Base-by-base conservation (phyloP, 2,329 filamentous ascomycete species). In the Neofusicoccum cordaticola region DNA sequence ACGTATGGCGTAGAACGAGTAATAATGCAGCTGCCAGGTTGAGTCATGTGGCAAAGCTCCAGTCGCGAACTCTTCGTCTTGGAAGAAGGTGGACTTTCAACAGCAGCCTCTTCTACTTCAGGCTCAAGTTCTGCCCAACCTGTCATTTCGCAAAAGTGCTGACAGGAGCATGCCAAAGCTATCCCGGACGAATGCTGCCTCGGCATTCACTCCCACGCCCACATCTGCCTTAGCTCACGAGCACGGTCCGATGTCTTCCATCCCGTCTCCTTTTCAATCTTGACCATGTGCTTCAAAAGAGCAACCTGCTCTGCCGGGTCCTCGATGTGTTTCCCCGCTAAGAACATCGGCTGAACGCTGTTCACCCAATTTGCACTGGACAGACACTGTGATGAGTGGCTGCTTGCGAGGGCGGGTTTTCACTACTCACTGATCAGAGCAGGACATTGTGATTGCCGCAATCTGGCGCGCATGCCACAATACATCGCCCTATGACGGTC, bases 341-440 rank as follows among this genome's bases (percentile, higher is more conserved):
- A 31, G 41, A 34, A 60, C 3, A 60, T 27, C 5, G 56, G 56
- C 41, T 60, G 56, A 11, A 60, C 13, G 2, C 27, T 15, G 41
- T 60, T 60, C 4, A 61, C 57, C 57, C 57, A 61, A n/a, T 48
- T 61, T 6, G 31, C 57, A 31, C 57, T 61, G 12, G 8, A 31
- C 11, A 12, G 12, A 27, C 3, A 48, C n/a, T 31, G 45, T 19
- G 13, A 27, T 45, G 31, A 51, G 12, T 51, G 34, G 6, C 27
- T 31, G 27, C 27, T 31, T 31, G 7, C 27, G 27, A 5, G 27
- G 27, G 4, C 27, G 6, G 2, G 2, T 5, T 31, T 7, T 31
- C 27, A 37, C 12, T 35, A n/a, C 50, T 52, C n/a, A 52, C 50
- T 52, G 50, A 19, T 52, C 50, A 35, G 27, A 35, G 12, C 31